These are phyloP conservation scores for Pneumocystis wakefieldiae DNA, from an alignment of 1,139 yeast genomes.

Conservation along the genomic window DNA sequence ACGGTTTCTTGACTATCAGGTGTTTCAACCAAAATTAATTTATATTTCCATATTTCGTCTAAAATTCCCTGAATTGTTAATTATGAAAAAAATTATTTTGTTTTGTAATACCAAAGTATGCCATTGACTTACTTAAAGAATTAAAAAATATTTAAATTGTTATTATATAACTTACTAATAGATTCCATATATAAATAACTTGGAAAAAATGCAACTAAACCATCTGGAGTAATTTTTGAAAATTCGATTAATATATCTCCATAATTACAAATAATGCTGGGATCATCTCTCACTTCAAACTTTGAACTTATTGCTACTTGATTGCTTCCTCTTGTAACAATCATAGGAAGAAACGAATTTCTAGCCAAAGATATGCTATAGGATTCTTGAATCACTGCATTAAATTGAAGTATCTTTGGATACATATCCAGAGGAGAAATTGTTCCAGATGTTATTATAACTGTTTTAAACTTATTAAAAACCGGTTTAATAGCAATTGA, in stretches of 20 bases:
- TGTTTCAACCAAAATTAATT: slow-evolving; percentile 87
- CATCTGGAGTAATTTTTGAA: slow-evolving; percentile 92
- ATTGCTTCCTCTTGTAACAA: slow-evolving; percentile 93
- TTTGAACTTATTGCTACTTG: slow-evolving; percentile 93
- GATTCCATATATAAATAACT: slow-evolving; percentile 95
- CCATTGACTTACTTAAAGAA: background rate
- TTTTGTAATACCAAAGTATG: background rate
- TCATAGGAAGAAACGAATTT: slow-evolving; percentile 83
- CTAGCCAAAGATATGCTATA: slow-evolving; percentile 91
- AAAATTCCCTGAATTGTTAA: slow-evolving; percentile 42
- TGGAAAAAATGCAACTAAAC: slow-evolving; percentile 93
- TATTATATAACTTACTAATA: slow-evolving; percentile 43
- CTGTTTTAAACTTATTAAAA: slow-evolving; percentile 85
- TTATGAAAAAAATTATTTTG: background rate
- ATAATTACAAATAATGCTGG: slow-evolving; percentile 90
- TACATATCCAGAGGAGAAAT: slow-evolving; percentile 97
- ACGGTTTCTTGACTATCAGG: slow-evolving; percentile 99
- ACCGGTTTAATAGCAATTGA: slow-evolving; percentile 96
- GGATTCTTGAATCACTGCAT: slow-evolving; percentile 86
- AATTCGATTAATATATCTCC: slow-evolving; percentile 86
- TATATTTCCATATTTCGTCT: slow-evolving; percentile 97
- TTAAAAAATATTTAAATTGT: background rate
- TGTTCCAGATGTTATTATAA: slow-evolving; percentile 91
- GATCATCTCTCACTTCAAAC: slow-evolving; percentile 93
- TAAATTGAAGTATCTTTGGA: slow-evolving; percentile 90